Evolutionary conservation across 805 yeast species (phyloP).

Genomic region (Lipomyces anomalus): DNA sequence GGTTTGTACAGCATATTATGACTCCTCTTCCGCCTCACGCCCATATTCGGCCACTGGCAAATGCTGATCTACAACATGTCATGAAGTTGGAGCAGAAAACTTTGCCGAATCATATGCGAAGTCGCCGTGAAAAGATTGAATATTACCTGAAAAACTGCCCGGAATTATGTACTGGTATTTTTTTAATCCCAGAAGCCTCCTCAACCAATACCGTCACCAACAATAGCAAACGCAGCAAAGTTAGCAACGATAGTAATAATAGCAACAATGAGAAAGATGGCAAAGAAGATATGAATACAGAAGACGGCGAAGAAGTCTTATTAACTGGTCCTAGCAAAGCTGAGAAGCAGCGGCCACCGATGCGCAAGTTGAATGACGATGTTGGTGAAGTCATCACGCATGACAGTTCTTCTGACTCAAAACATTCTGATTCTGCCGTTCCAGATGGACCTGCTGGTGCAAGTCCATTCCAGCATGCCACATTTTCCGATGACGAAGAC

Average conservation of each 20-base stretch:
- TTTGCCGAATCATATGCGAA: slow-evolving; percentile 66
- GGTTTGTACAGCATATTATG: no score
- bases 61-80: slow-evolving; percentile 65
- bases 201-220: no score
- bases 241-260: not conserved
- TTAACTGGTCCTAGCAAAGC: no score
- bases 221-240: slow-evolving; percentile 33
- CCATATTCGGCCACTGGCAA: slow-evolving; percentile 69
- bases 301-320: no score
- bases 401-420: slow-evolving; percentile 24
- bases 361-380: slow-evolving; percentile 15
- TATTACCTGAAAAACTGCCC: slow-evolving; percentile 81
- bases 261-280: slow-evolving; percentile 3
- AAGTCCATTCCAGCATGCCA: not conserved
- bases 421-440: slow-evolving; percentile 11
- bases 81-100: slow-evolving; percentile 58
- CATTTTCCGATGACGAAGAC: not conserved
- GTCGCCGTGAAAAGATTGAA: slow-evolving; percentile 52
- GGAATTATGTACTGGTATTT: slow-evolving; percentile 83
- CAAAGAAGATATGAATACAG: not conserved
- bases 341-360: no score
- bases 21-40: slow-evolving; percentile 48
- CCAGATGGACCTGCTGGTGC: no score
- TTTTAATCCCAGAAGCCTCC: slow-evolving; percentile 62
- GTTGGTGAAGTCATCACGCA: slow-evolving; percentile 35